These are phyloP conservation scores for Yamadazyma endophytica DNA, from an alignment of 805 yeast species.

Conservation along the genomic window DNA sequence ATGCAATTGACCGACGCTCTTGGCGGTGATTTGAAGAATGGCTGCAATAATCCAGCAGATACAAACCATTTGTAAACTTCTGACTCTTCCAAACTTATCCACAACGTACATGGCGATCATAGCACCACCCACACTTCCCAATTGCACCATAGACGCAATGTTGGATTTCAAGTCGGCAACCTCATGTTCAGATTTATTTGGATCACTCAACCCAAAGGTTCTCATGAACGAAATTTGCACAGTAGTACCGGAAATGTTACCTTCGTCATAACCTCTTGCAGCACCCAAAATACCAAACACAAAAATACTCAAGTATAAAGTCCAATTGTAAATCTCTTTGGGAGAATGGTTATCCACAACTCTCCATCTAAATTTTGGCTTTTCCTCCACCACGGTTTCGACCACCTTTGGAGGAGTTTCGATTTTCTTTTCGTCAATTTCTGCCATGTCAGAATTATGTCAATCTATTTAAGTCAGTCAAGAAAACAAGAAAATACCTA, in stretches of 20 bases:
- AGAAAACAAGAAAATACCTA: too few relatives aligned
- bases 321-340: constrained; percentile 41
- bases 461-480: too few relatives aligned
- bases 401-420: too few relatives aligned
- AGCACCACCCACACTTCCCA: constrained; percentile 53
- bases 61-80: constrained; percentile 42
- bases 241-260: constrained; percentile 43
- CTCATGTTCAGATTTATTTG: constrained; percentile 23
- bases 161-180: constrained; percentile 46
- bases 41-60: constrained; percentile 42
- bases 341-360: constrained; percentile 26
- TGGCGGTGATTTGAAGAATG: constrained; percentile 44
- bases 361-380: constrained; percentile 9
- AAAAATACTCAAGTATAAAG: constrained; percentile 40
- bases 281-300: constrained; percentile 53
- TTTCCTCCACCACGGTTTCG: too few relatives aligned
- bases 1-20: constrained; percentile 45
- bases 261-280: constrained; percentile 57
- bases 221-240: constrained; percentile 38
- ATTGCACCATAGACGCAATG: constrained; percentile 54
- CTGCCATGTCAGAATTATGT: too few relatives aligned
- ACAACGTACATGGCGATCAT: constrained; percentile 43
- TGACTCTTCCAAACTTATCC: constrained; percentile 49
- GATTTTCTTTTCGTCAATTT: too few relatives aligned
- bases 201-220: constrained; percentile 41